phyloP scores from a whole-genome alignment of 176 grass and related monocot species.

The Ananas comosus region DNA sequence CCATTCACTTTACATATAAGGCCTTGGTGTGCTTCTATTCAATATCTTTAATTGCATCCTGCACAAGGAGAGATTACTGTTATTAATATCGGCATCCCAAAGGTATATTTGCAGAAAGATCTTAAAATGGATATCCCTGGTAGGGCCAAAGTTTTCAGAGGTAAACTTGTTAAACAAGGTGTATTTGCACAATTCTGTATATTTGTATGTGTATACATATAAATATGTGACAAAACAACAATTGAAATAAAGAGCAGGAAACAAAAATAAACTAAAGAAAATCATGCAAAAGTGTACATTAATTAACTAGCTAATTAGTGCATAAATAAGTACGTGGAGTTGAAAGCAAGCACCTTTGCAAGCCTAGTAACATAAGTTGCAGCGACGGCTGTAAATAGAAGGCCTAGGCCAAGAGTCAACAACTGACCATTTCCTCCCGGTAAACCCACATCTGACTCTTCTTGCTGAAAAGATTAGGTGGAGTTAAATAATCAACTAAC shows the following conservation, averaged over 20 bases:
- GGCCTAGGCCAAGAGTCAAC: slow-evolving; percentile 61
- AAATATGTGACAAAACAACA: background rate
- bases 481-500: slow-evolving; percentile 3
- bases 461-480: slow-evolving; percentile 54
- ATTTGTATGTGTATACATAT: too few relatives aligned
- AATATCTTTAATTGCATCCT: slow-evolving; percentile 99
- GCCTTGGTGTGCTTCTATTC: slow-evolving; percentile 24
- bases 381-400: slow-evolving; percentile 76
- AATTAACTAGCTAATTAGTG: too few relatives aligned
- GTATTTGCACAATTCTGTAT: too few relatives aligned
- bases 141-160: too few relatives aligned
- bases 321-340: background rate
- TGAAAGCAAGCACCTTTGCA: slow-evolving; percentile 44
- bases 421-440: slow-evolving; percentile 69
- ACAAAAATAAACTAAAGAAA: background rate
- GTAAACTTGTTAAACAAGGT: too few relatives aligned
- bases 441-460: slow-evolving; percentile 73
- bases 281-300: background rate
- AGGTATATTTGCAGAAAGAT: background rate
- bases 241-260: background rate
- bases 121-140: too few relatives aligned
- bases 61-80: slow-evolving; percentile 15
- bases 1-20: slow-evolving; percentile 18
- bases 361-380: slow-evolving; percentile 88
- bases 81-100: background rate